Base-by-base conservation (phyloP, 805 yeast genomes). In the Starmerella davenportii region DNA sequence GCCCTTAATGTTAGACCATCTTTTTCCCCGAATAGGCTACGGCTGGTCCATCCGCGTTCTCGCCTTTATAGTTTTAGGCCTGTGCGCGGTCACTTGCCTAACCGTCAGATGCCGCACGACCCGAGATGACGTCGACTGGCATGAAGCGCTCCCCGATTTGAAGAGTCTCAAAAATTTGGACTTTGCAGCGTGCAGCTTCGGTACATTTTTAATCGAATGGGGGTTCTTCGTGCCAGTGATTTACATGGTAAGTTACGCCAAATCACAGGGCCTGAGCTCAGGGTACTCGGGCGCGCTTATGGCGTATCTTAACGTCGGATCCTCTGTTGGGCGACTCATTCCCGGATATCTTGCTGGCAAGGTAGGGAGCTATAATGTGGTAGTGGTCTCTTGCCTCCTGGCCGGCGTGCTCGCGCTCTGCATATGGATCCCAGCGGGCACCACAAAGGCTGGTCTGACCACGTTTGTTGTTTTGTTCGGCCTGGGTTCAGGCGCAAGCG, bases 391-490 rank as follows among this genome's bases (percentile, higher is more conserved):
- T 59, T 52, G 68, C 20, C 27, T 54, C 2, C 57, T 71, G 8
- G 58, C 70, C 13, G 58, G 66, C 2, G 37, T 48, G 9, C 19
- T 42, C 15, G 61, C 69, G 2, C 59, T 76, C 34, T 62, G 64
- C 0, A 46, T 76, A 17, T 76, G 84, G 85, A 55, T 75, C n/a
- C 84, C 85, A 0, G 68, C 73, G 38, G 54, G 58, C 17, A 40
- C 36, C n/a, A 31, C 48, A 15, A 43, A 42, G 17, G 54, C 55
- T 15, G 82, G 81, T 0, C 54, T 76, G 39, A 68, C 72, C 45
- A 63, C 64, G 0, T 78, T 74, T 53, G 61, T 75, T 4, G 67
- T 63, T 0, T 39, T 58, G 33, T 47, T 46, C 30, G 54, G 54
- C 8, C 45, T 51, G 29, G 42, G 46, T 43, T 41, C 46, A 4